Evolutionary conservation across 208 protist species (phyloP), one percentile per base, ranked within the genome.

Genomic region (Wallacemonas sp.): DNA sequence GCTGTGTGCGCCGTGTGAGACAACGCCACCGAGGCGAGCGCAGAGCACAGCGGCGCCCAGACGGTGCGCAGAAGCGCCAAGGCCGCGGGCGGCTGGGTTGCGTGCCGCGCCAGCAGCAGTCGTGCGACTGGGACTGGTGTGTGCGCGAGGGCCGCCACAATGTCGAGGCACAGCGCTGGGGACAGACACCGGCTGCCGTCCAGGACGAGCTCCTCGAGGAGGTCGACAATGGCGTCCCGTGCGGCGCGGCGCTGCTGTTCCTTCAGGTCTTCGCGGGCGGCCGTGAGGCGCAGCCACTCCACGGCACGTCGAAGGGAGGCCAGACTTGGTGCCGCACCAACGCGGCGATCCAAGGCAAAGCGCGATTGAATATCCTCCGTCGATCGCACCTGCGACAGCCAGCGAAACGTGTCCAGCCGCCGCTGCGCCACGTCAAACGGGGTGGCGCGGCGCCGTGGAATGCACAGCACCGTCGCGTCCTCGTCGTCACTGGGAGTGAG

Each of bases 281-380:
- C n/a, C 32, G n/a, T 27, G 16, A 3, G 55, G 12, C 70, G 64
- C 34, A 88, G 71, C 29, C 68, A 70, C 26, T 68, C 56, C 36
- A 94, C 48, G 0, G 85, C 78, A 1, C 72, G 63, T 52, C 90
- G 85, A 39, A 84, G 43, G 11, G 78, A 66, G 21, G 84, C 80
- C 14, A 88, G 66, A 48, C 74, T 83, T 3, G 80, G 88, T 26
- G 58, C 29, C 1, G 80, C 82, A 3, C 85, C 85, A 5, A 87
- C 70, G 36, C 71, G 72, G 21, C 85, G 71, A 39, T 94, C 88
- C 21, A 92, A 57, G 5, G 72, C 74, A 75, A 94, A 88, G 24
- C 85, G 77, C 12, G 76, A 66, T 1, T 72, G 19, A 49, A 94
- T 87, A 17, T 91, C 85, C 16, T 78, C 78, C 11, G 77, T 74